Percentiles rank a stretch among this genome's conserved stretches.
These are phyloP conservation scores for Taphrina flavorubra DNA, from an alignment of 1,139 yeast species.

Conservation along the genomic window DNA sequence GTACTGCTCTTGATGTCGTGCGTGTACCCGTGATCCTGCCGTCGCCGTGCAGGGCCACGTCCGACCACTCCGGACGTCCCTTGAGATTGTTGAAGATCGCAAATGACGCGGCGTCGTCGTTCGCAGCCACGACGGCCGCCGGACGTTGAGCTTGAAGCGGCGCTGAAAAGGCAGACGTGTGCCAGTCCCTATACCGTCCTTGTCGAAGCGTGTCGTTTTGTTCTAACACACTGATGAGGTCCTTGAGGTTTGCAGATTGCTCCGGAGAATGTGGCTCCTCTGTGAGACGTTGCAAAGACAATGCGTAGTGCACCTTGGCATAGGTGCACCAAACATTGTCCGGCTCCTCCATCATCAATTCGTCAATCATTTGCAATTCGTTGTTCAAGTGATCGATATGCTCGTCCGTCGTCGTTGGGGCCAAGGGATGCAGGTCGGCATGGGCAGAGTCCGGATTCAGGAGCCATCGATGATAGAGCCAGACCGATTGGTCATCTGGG, in stretches of 20 bases:
- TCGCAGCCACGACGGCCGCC: not conserved
- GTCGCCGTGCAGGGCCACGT: conserved; percentile 11
- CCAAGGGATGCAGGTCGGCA: conserved; percentile 47
- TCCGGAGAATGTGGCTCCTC: conserved; percentile 48
- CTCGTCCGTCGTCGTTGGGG: conserved; percentile 44
- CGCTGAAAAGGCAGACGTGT: conserved; percentile 1
- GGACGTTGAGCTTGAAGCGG: not conserved
- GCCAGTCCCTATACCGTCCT: conserved; percentile 61
- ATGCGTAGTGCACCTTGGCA: conserved; percentile 49
- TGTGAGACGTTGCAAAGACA: conserved; percentile 45
- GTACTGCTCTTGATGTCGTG: not conserved
- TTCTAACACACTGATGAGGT: conserved; percentile 56
- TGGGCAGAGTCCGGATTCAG: conserved; percentile 62
- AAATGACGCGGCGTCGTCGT: not conserved
- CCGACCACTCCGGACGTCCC: conserved; percentile 16
- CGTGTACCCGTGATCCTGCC: conserved; percentile 1
- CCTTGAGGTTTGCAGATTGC: conserved; percentile 45
- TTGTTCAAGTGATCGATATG: conserved; percentile 48
- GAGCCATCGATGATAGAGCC: conserved; percentile 89
- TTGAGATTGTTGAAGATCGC: conserved; percentile 3
- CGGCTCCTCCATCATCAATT: conserved; percentile 54
- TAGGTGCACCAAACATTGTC: conserved; percentile 54
- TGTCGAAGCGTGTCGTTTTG: conserved; percentile 72
- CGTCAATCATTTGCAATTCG: conserved; percentile 51
- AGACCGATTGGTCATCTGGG: conserved; percentile 89